Conservation (phyloP, 2,329 filamentous ascomycete genomes). For the Hypomyces perniciosus region DNA sequence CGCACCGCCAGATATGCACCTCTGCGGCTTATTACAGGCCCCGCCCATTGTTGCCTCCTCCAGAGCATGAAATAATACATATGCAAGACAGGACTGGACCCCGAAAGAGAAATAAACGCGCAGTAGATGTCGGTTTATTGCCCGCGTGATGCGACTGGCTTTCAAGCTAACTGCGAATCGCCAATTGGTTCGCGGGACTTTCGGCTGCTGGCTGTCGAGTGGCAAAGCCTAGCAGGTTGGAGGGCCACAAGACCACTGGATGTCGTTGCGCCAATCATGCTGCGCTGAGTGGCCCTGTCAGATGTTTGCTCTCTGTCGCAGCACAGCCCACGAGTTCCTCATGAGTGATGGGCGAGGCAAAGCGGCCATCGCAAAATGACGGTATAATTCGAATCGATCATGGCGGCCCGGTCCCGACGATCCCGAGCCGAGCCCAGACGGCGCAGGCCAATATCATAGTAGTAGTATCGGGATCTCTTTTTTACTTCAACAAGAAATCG, state of each 20-base stretch:
- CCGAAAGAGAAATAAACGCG: neutral
- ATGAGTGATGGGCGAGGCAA: slow-evolving; percentile 4
- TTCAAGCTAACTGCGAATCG: slow-evolving; percentile 11
- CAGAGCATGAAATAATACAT: slow-evolving; percentile 7
- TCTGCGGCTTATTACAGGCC: neutral
- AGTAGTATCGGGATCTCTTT: neutral
- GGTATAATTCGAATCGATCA: neutral
- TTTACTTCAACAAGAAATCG: neutral
- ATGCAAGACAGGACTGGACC: slow-evolving; percentile 7
- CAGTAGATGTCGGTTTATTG: slow-evolving; percentile 9
- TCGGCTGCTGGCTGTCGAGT: slow-evolving; percentile 1
- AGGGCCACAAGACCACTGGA: slow-evolving; percentile 13
- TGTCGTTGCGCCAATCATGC: slow-evolving; percentile 13
- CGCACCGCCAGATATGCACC: slow-evolving; percentile 10
- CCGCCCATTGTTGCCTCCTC: slow-evolving; percentile 2
- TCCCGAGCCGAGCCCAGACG: neutral
- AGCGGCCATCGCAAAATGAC: neutral
- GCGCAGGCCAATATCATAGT: neutral
- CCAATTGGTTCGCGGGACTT: slow-evolving; percentile 7
- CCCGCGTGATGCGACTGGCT: slow-evolving; percentile 12
- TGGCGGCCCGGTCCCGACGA: slow-evolving; percentile 3
- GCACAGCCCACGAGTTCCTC: slow-evolving; percentile 13
- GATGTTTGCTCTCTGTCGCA: slow-evolving; percentile 8
- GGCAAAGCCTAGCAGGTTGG: slow-evolving; percentile 7
- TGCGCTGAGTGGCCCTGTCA: slow-evolving; percentile 6